Conservation (phyloP, 1,284 basidiomycete species). For the Tetrapyrgos nigripes region DNA sequence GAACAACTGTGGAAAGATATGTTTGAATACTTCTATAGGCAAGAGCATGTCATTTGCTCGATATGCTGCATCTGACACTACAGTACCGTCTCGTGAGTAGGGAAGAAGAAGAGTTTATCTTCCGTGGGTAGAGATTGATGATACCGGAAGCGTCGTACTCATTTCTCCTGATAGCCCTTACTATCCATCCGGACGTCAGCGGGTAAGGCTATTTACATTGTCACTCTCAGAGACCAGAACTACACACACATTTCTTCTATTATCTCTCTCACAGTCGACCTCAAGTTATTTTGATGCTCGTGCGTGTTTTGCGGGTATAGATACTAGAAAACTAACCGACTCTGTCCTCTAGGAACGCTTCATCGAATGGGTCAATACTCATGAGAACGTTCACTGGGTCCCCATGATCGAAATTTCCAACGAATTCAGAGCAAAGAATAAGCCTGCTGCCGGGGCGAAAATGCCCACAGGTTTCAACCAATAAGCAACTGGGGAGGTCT, state of each 20-base stretch:
- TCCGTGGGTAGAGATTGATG: slow-evolving; percentile 42
- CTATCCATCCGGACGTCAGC: slow-evolving; percentile 83
- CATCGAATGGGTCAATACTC: slow-evolving; percentile 80
- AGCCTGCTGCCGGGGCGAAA: slow-evolving; percentile 40
- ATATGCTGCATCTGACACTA: slow-evolving; percentile 2
- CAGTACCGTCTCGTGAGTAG: slow-evolving; percentile 34
- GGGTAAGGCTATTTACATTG: slow-evolving; percentile 48
- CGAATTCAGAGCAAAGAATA: slow-evolving; percentile 53
- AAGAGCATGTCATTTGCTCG: neutral
- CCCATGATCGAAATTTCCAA: slow-evolving; percentile 72
- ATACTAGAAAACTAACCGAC: neutral
- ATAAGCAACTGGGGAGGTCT: neutral
- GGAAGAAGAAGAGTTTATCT: slow-evolving; percentile 76
- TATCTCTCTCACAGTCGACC: slow-evolving; percentile 52
- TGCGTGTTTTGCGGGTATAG: slow-evolving; percentile 31
- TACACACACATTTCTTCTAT: slow-evolving; percentile 44
- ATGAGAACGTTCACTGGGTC: slow-evolving; percentile 77
- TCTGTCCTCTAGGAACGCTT: slow-evolving; percentile 62
- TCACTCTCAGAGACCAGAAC: neutral
- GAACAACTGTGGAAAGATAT: slow-evolving; percentile 82
- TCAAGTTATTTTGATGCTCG: slow-evolving; percentile 79
- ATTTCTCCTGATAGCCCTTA: slow-evolving; percentile 49
- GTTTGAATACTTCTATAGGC: slow-evolving; percentile 74
- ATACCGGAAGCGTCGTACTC: neutral
- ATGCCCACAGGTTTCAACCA: slow-evolving; percentile 49